Evolutionary conservation across 495 filamentous ascomycete species (phyloP).

Genomic region (Cercophora samala): DNA sequence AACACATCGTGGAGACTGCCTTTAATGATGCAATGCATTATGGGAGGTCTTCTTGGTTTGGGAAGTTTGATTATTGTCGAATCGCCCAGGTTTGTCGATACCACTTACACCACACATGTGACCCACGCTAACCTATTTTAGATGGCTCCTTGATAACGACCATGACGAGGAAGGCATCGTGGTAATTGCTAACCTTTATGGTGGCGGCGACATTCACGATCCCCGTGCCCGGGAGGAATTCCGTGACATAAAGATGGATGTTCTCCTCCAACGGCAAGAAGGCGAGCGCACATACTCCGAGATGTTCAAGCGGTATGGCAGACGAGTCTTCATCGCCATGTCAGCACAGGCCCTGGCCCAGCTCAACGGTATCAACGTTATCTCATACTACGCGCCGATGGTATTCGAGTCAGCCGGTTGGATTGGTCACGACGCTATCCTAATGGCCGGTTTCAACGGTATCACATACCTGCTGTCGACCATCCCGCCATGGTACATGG

Average conservation of each 20-base stretch:
- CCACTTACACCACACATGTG: conserved; percentile 8
- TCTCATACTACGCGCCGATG: conserved; percentile 95
- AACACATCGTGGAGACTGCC: conserved; percentile 90
- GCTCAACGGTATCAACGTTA: conserved; percentile 98
- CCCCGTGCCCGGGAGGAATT: conserved; percentile 89
- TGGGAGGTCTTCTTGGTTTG: conserved; percentile 78
- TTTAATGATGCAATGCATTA: conserved; percentile 87
- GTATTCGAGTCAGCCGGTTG: conserved; percentile 97
- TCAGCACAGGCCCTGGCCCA: conserved; percentile 94
- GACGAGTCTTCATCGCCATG: conserved; percentile 97
- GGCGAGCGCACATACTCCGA: conserved; percentile 87
- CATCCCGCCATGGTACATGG: conserved; percentile 94
- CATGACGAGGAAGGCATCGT: conserved; percentile 97
- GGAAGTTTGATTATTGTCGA: conserved; percentile 93
- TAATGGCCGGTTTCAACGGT: conserved; percentile 97
- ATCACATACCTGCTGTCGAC: conserved; percentile 88
- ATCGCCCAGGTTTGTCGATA: conserved; percentile 68
- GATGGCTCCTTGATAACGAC: conserved; percentile 96
- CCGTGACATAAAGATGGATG: conserved; percentile 97
- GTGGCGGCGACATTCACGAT: conserved; percentile 90
- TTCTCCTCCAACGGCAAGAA: conserved; percentile 87
- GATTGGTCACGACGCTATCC: conserved; percentile 80
- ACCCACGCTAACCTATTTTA: conserved; percentile 33
- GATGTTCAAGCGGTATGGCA: conserved; percentile 92
- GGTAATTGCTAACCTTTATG: conserved; percentile 96